Evolutionary conservation across 306 rosid species (phyloP).

Genomic region (Trifolium dubium): DNA sequence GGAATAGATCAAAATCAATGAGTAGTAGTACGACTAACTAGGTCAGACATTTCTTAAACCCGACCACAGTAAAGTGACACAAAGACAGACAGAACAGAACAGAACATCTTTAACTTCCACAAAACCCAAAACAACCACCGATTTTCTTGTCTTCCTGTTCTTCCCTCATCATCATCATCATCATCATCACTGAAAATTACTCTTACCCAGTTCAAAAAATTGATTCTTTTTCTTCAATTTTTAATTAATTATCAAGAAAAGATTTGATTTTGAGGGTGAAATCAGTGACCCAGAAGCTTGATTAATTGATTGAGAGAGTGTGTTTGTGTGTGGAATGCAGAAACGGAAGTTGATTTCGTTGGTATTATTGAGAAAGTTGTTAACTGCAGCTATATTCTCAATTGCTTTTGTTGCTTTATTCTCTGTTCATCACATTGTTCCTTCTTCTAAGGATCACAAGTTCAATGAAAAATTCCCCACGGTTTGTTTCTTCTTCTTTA

Average conservation of each 20-base stretch:
- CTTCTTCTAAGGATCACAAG: slow-evolving; percentile 68
- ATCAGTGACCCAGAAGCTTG: background rate
- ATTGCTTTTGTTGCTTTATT: slow-evolving; percentile 69
- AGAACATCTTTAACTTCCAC: too few species aligned
- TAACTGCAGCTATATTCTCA: slow-evolving; percentile 68
- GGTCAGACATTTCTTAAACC: background rate
- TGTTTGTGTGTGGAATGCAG: slow-evolving; percentile 56
- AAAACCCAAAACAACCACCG: background rate
- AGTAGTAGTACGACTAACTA: background rate
- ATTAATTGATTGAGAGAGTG: background rate
- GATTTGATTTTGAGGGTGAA: background rate
- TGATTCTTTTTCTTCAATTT: too few species aligned
- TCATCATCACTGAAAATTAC: too few species aligned
- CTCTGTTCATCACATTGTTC: slow-evolving; percentile 70
- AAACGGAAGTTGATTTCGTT: slow-evolving; percentile 59
- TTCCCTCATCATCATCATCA: background rate
- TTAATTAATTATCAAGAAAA: background rate
- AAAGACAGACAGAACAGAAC: too few species aligned
- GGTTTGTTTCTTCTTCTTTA: slow-evolving; percentile 45
- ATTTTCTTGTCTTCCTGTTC: background rate
- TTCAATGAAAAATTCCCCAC: slow-evolving; percentile 78
- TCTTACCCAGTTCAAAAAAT: too few species aligned
- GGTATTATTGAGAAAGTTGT: slow-evolving; percentile 65
- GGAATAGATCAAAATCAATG: background rate
- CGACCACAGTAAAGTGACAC: background rate